A percentile compares a stretch with the other conserved stretches of the same genome.
Evolutionary conservation across 257 asterid genomes (phyloP).

Genomic region (Petunia axillaris): DNA sequence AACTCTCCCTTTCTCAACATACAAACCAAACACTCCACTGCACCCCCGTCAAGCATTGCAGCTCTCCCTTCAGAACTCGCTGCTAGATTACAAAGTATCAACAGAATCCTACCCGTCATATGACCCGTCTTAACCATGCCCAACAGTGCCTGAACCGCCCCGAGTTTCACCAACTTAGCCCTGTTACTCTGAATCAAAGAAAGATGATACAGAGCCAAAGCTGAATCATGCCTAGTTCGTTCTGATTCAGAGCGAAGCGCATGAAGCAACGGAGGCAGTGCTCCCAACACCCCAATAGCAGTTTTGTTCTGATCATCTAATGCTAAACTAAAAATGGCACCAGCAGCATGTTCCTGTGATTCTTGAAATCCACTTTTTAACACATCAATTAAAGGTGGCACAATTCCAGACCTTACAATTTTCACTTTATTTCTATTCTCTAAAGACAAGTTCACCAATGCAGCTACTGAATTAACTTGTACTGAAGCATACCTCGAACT

Average conservation of each 20-base stretch:
- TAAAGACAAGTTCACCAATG: constrained; percentile 75
- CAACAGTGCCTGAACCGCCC: constrained; percentile 60
- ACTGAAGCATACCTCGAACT: constrained; percentile 58
- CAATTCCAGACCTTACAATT: constrained; percentile 88
- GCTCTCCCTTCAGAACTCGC: constrained; percentile 78
- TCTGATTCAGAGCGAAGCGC: constrained; percentile 77
- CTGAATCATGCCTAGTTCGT: constrained; percentile 82
- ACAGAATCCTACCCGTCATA: constrained; percentile 63
- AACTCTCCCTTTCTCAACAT: constrained; percentile 50
- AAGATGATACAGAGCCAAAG: constrained; percentile 83
- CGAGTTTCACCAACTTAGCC: constrained; percentile 76
- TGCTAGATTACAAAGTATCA: constrained; percentile 70
- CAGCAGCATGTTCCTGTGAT: constrained; percentile 93
- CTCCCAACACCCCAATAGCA: constrained; percentile 94
- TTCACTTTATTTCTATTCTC: constrained; percentile 84
- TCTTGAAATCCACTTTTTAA: constrained; percentile 64
- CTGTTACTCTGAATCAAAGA: constrained; percentile 81
- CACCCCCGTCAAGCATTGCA: constrained; percentile 72
- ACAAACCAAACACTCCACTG: constrained; percentile 61
- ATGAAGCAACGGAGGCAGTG: constrained; percentile 77
- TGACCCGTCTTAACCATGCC: constrained; percentile 73
- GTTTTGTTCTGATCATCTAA: constrained; percentile 86
- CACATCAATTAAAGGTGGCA: constrained; percentile 77
- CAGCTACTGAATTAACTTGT: constrained; percentile 83
- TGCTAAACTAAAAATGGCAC: constrained; percentile 86